Base-by-base conservation (phyloP, 768 basidiomycete genomes). In the Lactifluus piperatus region DNA sequence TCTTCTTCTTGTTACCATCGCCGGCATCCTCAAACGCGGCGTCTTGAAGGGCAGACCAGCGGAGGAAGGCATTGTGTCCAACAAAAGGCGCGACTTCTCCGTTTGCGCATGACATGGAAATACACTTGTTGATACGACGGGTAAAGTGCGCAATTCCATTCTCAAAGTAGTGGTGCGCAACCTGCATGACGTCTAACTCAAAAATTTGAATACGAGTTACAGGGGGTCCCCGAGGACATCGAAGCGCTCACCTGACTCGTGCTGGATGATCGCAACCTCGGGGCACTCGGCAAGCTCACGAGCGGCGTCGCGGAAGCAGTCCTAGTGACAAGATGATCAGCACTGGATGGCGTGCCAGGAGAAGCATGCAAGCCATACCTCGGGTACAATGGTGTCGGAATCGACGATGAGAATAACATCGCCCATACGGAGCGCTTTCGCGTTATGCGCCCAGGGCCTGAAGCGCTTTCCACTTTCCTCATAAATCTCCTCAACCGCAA, bases 131-230 rank as follows among this genome's bases (percentile, higher is more conserved):
- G 73, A 94, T 91, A 37, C 90, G 81, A 22, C 84, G 82, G 1
- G 92, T 94, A 73, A 95, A 94, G 71, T 86, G 85, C 13, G 92
- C 82, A 60, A 94, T 85, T 18, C 88, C 90, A 65, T 92, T 92
- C 69, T 95, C 92, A 67, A 94, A 94, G 73, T 88, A 94, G 71
- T 92, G 86, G 70, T 87, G 76, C 0, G 85, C 90, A 56, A 92
- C 90, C 71, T 94, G 89, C 85, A 93, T 91, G 64, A 94, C 91
- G 65, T 91, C 88, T 82, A 57, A 20, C 3, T 4, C 5, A 20
- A 51, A 20, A 41, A 8, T 22, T 16, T 27, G n/a, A 14, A 51
- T 44, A 43, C 13, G 36, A 36, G 29, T 30, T 0, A n/a, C 6
- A 48, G 14, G n/a, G 18, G 13, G 16, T 16, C 14, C 20, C 56